These are phyloP conservation scores for Ceratocystis smalleyi DNA, from an alignment of 2,329 filamentous ascomycete genomes.

Conservation along the genomic window DNA sequence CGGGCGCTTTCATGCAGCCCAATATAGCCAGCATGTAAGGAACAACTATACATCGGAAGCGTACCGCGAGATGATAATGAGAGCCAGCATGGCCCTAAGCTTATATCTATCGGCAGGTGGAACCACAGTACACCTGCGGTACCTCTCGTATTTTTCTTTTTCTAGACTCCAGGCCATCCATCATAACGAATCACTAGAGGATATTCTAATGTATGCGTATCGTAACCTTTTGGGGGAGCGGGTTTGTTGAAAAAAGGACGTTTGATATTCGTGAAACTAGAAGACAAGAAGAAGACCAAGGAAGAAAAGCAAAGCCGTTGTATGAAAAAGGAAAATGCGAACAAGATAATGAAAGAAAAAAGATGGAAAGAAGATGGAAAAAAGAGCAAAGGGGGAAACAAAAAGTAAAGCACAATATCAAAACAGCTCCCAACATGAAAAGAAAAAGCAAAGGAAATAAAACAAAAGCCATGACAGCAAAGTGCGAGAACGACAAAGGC, in stretches of 20 bases:
- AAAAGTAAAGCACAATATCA: background rate
- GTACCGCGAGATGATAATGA: background rate
- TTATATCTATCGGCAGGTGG: background rate
- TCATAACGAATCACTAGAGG: background rate
- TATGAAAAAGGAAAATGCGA: background rate
- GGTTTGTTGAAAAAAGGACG: background rate
- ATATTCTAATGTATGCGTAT: no score
- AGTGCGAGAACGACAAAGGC: no score
- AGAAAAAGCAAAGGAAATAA: no score
- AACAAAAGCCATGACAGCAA: no score
- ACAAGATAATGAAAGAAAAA: background rate
- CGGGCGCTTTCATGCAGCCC: conserved; percentile 14
- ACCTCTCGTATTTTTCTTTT: background rate
- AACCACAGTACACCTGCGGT: background rate
- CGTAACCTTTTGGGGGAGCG: no score
- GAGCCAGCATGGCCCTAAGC: background rate
- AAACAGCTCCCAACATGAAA: background rate
- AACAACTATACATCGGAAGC: background rate
- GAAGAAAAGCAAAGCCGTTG: background rate
- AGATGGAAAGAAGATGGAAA: background rate
- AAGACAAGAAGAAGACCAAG: background rate
- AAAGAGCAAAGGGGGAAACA: background rate
- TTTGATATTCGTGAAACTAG: background rate
- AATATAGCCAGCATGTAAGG: background rate
- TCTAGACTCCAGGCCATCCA: background rate